A percentile compares a stretch with the other conserved stretches of the same genome.
These are phyloP conservation scores for Coleophoma crateriformis DNA, from an alignment of 2,329 filamentous ascomycete species.

Conservation along the genomic window DNA sequence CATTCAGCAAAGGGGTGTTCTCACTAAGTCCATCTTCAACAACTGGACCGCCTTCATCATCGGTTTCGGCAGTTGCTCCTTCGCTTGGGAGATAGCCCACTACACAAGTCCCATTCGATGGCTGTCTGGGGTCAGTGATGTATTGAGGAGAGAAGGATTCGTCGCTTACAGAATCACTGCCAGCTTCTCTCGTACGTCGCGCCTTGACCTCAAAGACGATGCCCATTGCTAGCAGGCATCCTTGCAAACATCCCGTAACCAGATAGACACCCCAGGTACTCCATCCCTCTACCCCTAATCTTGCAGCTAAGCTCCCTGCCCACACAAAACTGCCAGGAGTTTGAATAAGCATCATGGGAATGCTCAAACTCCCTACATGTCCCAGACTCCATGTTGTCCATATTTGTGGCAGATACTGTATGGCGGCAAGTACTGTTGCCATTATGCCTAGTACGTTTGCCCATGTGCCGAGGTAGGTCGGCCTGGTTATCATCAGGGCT, in stretches of 20 bases:
- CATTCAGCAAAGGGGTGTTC: conserved; percentile 14
- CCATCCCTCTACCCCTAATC: conserved; percentile 81
- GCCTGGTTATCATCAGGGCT: conserved; percentile 58
- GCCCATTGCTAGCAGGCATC: conserved; percentile 72
- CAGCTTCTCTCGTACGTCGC: conserved; percentile 9
- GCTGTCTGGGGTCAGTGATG: neutral
- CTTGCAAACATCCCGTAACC: conserved; percentile 81
- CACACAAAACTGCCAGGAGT: conserved; percentile 90
- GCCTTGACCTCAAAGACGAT: conserved; percentile 62
- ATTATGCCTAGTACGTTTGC: conserved; percentile 81
- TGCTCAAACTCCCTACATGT: conserved; percentile 84
- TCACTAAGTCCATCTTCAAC: conserved; percentile 18
- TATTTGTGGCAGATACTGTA: conserved; percentile 96
- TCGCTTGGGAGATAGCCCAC: conserved; percentile 10
- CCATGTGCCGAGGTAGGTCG: conserved; percentile 65
- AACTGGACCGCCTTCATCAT: conserved; percentile 18
- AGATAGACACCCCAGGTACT: conserved; percentile 93
- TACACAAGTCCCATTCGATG: conserved; percentile 6
- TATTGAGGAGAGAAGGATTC: neutral
- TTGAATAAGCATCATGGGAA: conserved; percentile 98
- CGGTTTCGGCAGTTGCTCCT: conserved; percentile 11
- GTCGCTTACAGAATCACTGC: conserved; percentile 6
- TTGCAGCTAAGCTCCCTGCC: conserved; percentile 73
- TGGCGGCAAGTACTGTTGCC: conserved; percentile 69
- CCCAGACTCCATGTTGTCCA: conserved; percentile 83